Evolutionary conservation across 2,329 filamentous ascomycete genomes (phyloP).

Genomic region (Scedosporium dehoogii): DNA sequence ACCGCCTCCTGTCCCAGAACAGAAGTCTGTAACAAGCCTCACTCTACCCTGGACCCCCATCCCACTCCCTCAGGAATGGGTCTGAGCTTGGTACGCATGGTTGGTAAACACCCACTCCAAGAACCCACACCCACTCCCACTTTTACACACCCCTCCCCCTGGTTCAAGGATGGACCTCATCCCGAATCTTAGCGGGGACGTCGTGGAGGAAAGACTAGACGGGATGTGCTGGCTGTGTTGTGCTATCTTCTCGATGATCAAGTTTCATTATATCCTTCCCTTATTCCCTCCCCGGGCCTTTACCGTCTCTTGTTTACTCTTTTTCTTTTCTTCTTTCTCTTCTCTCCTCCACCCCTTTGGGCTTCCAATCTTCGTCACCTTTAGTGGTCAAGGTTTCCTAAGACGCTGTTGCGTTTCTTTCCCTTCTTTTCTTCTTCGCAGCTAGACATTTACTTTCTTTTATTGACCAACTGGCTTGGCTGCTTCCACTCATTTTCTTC

Average conservation of each 20-base stretch:
- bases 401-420: constrained; percentile 7
- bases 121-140: not conserved
- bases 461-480: constrained; percentile 46
- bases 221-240: not conserved
- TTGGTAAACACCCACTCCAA: constrained; percentile 1
- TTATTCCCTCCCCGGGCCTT: constrained; percentile 4
- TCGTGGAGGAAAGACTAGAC: constrained; percentile 5
- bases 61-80: not conserved
- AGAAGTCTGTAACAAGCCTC: constrained; percentile 1
- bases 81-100: not conserved
- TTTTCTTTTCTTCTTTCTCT: constrained; percentile 18
- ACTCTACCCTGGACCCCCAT: not conserved
- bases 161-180: constrained; percentile 4
- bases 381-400: constrained; percentile 6
- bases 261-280: constrained; percentile 9
- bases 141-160: constrained; percentile 12
- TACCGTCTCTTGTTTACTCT: constrained; percentile 7
- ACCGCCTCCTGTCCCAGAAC: not conserved
- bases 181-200: constrained; percentile 1
- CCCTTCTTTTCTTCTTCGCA: constrained; percentile 8
- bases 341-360: constrained; percentile 6
- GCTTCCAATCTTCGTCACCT: constrained; percentile 8
- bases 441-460: constrained; percentile 26
- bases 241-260: not conserved
- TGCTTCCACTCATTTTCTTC: constrained; percentile 42